Evolutionary conservation across 139 green algal genomes (phyloP), one percentile per base, ranked within the genome.

Genomic region (Coelastrella sp.): DNA sequence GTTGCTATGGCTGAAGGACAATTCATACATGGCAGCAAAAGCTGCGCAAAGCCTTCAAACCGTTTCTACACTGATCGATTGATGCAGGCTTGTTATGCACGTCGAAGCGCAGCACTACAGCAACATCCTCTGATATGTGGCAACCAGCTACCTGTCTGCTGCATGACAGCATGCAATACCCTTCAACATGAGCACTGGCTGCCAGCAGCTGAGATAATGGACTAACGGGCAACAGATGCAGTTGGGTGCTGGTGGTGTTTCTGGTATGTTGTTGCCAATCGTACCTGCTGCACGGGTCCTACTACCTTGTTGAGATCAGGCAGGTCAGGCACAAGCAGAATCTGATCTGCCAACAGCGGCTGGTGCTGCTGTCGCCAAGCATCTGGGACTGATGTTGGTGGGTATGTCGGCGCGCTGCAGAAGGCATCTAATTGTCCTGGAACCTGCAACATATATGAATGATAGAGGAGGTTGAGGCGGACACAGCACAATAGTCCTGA

Each of bases 231-330:
- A 35, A 65, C 25, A 82, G 76, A 60, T 15, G 24, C 25, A 82
- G 76, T 60, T 14, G 24, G 76, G 5, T 49, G 59, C 76, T 22
- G 12, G 15, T 70, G 12, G 35, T 70, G 63, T 22, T 70, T 70
- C 6, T 70, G 15, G 15, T 14, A 14, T 17, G 12, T 17, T 22
- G 12, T 70, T 17, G 15, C 4, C 63, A 70, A 60, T 15, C 56
- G 24, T 63, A 91, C 87, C 88, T 89, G 65, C 27, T 89, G 70
- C 60, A 89, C 11, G 1, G 81, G 81, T 12, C 14, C 70, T 15
- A 59, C 17, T 63, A 91, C 91, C 22, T 58, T 87, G 27, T 65
- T 74, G 7, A 89, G 66, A 15, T 81, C 63, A 9, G 90, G 80
- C 22, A 84, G 68, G 6, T 75, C 74, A 9, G 85, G 85, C 20